Percentiles rank a stretch among this genome's conserved stretches.
Evolutionary conservation across 1,284 basidiomycete genomes (phyloP).

Genomic region (Trichosporon inkin): DNA sequence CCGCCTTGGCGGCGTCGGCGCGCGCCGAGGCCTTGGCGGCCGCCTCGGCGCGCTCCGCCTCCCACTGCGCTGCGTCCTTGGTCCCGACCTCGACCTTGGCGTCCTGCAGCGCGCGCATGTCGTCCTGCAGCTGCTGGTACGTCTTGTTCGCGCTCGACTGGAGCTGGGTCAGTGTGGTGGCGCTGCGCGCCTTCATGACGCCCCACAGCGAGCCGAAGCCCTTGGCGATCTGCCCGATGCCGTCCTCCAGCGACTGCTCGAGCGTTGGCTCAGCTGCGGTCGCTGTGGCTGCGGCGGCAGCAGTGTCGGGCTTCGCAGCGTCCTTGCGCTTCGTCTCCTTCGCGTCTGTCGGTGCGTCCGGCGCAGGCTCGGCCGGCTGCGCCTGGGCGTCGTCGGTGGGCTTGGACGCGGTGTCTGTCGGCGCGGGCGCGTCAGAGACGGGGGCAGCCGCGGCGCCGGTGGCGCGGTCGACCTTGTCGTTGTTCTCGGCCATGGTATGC

Average conservation of each 20-base stretch:
- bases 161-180: constrained; percentile 64
- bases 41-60: constrained; percentile 31
- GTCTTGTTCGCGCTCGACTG: constrained; percentile 72
- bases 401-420: neutral
- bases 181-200: constrained; percentile 81
- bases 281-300: neutral
- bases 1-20: constrained; percentile 17
- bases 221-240: constrained; percentile 78
- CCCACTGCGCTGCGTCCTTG: constrained; percentile 37
- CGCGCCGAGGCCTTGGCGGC: constrained; percentile 18
- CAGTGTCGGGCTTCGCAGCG: neutral
- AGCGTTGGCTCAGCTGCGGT: neutral
- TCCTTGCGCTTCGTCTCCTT: neutral
- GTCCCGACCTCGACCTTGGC: constrained; percentile 45
- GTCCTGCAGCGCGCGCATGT: constrained; percentile 55
- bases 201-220: constrained; percentile 78
- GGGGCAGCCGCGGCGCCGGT: neutral
- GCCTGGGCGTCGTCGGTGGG: too few relatives aligned
- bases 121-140: constrained; percentile 75
- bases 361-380: neutral
- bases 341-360: neutral
- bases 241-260: constrained; percentile 62
- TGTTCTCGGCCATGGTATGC: constrained; percentile 23
- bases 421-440: neutral
- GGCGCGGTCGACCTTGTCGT: neutral